Evolutionary conservation across 345 rosid genomes (phyloP).

Genomic region (Bretschneidera sinensis): DNA sequence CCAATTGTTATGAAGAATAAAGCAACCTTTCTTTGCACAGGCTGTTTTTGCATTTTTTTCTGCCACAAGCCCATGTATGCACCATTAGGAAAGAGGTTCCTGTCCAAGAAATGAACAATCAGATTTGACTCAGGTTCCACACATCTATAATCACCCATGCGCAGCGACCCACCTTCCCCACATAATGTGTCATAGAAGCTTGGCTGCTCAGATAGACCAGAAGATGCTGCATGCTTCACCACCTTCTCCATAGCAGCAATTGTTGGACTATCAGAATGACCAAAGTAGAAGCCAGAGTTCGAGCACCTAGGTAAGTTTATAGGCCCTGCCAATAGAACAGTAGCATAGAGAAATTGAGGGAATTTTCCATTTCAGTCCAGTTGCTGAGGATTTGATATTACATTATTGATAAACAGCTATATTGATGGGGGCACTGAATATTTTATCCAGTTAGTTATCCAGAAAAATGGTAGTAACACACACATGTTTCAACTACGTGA

Average conservation of each 20-base stretch:
- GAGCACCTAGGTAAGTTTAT: conserved; percentile 84
- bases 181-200: conserved; percentile 89
- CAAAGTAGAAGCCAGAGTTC: conserved; percentile 90
- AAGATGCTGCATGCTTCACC: conserved; percentile 75
- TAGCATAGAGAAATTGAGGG: too few relatives aligned
- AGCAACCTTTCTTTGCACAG: conserved; percentile 54
- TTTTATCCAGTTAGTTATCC: too few relatives aligned
- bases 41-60: conserved; percentile 47
- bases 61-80: conserved; percentile 76
- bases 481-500: neutral
- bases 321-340: conserved; percentile 40
- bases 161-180: conserved; percentile 69
- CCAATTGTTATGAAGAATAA: conserved; percentile 83
- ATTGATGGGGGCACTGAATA: too few relatives aligned
- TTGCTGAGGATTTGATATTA: too few relatives aligned
- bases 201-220: conserved; percentile 84
- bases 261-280: conserved; percentile 49
- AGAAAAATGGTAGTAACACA: too few relatives aligned
- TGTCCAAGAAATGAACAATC: conserved; percentile 65
- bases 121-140: conserved; percentile 67
- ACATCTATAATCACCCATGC: conserved; percentile 52
- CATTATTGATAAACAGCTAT: too few relatives aligned
- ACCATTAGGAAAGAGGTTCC: conserved; percentile 87
- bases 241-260: conserved; percentile 83
- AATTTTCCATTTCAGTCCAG: too few relatives aligned